Conservation (phyloP, 371 early-diverging fungal species). For the Blakeslea trispora region DNA sequence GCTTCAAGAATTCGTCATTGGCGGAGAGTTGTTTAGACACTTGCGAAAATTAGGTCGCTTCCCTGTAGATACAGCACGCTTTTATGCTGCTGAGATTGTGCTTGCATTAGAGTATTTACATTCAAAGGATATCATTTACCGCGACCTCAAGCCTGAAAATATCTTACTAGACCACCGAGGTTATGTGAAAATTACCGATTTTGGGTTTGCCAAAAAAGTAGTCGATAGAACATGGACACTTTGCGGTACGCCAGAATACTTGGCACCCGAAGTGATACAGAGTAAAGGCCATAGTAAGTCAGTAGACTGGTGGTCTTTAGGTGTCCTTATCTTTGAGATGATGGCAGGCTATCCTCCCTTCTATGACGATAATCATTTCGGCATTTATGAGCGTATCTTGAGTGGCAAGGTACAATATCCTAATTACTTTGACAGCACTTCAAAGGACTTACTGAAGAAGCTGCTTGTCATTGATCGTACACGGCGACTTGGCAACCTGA, state of each 20-base stretch:
- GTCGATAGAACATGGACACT: conserved; percentile 87
- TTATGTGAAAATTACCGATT: conserved; percentile 98
- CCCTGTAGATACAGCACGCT: conserved; percentile 84
- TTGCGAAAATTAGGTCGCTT: conserved; percentile 89
- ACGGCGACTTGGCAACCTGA: conserved; percentile 72
- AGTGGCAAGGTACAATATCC: conserved; percentile 76
- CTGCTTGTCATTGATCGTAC: conserved; percentile 80
- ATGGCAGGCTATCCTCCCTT: conserved; percentile 95
- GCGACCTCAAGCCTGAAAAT: conserved; percentile 97
- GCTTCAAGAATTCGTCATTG: conserved; percentile 96
- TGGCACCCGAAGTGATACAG: conserved; percentile 98
- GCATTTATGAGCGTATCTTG: conserved; percentile 85
- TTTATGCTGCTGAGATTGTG: conserved; percentile 80
- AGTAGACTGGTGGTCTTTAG: conserved; percentile 99
- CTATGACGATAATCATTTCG: conserved; percentile 92
- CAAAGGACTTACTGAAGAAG: conserved; percentile 76
- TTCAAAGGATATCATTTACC: conserved; percentile 88
- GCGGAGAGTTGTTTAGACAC: conserved; percentile 96
- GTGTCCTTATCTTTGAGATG: conserved; percentile 97
- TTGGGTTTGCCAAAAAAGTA: conserved; percentile 97
- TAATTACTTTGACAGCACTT: conserved; percentile 70
- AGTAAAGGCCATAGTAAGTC: conserved; percentile 96
- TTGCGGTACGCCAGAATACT: conserved; percentile 99
- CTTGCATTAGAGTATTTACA: conserved; percentile 93
- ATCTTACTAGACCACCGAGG: conserved; percentile 88